Evolutionary conservation across 116 monocot genomes (phyloP).

Genomic region (Posidonia oceanica): DNA sequence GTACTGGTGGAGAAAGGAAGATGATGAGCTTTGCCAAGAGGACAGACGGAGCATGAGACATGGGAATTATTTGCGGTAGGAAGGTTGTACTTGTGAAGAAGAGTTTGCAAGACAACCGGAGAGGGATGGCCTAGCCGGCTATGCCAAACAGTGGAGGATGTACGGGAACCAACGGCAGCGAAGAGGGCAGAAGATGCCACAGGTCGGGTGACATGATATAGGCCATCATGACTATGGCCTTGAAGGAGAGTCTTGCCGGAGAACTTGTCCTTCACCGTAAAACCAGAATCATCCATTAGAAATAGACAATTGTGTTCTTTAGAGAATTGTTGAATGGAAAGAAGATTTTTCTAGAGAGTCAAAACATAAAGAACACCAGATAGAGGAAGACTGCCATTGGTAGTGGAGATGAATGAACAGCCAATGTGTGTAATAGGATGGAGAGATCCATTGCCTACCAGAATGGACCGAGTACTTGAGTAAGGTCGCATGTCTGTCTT

Average conservation of each 20-base stretch:
- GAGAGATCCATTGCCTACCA: too few relatives aligned
- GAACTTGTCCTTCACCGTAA: too few relatives aligned
- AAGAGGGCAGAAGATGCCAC: background rate
- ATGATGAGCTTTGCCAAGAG: background rate
- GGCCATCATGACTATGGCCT: too few relatives aligned
- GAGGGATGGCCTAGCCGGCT: background rate
- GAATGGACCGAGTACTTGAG: background rate
- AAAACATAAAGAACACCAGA: background rate
- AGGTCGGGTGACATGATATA: too few relatives aligned
- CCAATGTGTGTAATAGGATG: background rate
- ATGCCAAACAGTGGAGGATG: background rate
- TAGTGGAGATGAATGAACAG: background rate
- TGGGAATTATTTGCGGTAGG: background rate
- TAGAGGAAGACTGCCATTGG: background rate
- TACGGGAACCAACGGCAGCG: background rate
- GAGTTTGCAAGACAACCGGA: background rate
- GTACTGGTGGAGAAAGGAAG: background rate
- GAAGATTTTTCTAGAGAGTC: background rate
- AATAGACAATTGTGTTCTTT: background rate
- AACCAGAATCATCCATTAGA: too few relatives aligned
- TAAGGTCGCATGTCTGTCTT: background rate
- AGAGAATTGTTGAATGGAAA: too few relatives aligned
- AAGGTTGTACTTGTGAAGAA: background rate
- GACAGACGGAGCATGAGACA: background rate
- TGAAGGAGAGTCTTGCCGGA: too few relatives aligned